Evolutionary conservation across 257 asterid genomes (phyloP).

Genomic region (Lithospermum erythrorhizon): DNA sequence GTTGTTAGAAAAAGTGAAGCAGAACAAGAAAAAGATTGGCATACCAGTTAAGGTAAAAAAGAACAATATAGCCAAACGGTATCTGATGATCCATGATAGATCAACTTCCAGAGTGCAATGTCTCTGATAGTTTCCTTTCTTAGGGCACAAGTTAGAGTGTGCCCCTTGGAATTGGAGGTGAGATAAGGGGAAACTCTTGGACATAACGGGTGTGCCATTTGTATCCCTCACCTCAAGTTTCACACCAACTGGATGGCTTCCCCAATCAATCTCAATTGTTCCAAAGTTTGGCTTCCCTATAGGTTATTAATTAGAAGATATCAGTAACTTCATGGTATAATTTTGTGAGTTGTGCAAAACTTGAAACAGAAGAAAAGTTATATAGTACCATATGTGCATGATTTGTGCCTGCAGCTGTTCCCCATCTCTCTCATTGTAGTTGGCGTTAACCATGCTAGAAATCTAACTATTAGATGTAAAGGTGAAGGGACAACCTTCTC

Average conservation of each 20-base stretch:
- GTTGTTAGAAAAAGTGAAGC: not conserved
- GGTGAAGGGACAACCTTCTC: slow-evolving; percentile 25
- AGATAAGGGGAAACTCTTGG: slow-evolving; percentile 12
- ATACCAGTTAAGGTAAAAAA: slow-evolving; percentile 18
- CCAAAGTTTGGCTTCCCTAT: slow-evolving; percentile 24
- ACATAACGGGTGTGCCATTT: slow-evolving; percentile 16
- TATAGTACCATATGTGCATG: slow-evolving; percentile 25
- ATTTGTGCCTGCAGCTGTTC: slow-evolving; percentile 15
- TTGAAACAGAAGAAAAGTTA: not conserved
- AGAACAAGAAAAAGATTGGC: not conserved
- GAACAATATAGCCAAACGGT: slow-evolving; percentile 19
- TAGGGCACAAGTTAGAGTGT: not conserved
- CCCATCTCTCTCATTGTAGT: slow-evolving; percentile 22
- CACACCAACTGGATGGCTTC: slow-evolving; percentile 15
- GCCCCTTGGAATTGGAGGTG: slow-evolving; percentile 13
- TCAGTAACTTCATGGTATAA: not conserved
- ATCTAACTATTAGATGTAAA: slow-evolving; percentile 15
- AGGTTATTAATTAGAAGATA: slow-evolving; percentile 3
- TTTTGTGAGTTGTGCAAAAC: not conserved
- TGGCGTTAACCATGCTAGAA: slow-evolving; percentile 23
- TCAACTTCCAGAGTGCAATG: slow-evolving; percentile 19
- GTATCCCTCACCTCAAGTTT: slow-evolving; percentile 21
- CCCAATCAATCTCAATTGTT: slow-evolving; percentile 20
- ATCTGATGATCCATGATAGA: slow-evolving; percentile 21
- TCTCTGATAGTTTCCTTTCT: slow-evolving; percentile 8